Base-by-base conservation (phyloP, 2,329 filamentous ascomycete genomes). In the Dothidotthia symphoricarpi region DNA sequence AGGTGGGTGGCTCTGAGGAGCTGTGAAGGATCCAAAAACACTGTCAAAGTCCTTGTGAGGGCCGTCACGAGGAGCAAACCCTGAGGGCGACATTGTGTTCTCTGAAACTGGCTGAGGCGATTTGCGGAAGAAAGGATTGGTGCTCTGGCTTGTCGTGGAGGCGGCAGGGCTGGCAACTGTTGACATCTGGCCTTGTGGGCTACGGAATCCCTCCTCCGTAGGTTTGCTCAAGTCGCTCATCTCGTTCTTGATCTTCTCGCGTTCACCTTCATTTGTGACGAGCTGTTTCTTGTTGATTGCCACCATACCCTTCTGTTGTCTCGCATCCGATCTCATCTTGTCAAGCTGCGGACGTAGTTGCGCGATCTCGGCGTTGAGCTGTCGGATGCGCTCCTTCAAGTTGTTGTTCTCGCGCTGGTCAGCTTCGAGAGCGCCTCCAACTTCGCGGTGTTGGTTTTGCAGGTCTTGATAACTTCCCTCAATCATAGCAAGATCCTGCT, bases 221-320 rank as follows among this genome's bases (percentile, higher is more conserved):
- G 71, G 79, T 74, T 76, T 84, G 64, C 70, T 77, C 48, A 84
- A 76, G 34, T 81, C 82, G 41, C 83, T 83, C 29, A 85, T 83
- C 65, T 97, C 91, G 1, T 75, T 72, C 71, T 89, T 90, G 26
- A 95, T 74, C 72, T 88, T 91, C 44, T 97, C 91, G 22, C 87
- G 81, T 65, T 97, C 91, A 31, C 80, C 80, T 67, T 98, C 93
- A 40, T 85, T 88, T 1, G 90, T 96, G 24, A 85, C 81, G 43
- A 97, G 74, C 69, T 98, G 93, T 72, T 98, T 98, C 76, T 94
- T 97, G 72, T 96, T 96, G 71, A 98, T 98, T 28, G 93, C 90
- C 19, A 95, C 91, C 50, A 97, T 76, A 13, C 93, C 93, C 71
- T 95, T 97, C 62, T 97, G 90, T 66, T 97, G 93, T 28, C 93